A percentile compares a stretch with the other conserved stretches of the same genome.
Evolutionary conservation across 192 early-diverging fungal species (phyloP).

Genomic region (Linnemannia hyalina): DNA sequence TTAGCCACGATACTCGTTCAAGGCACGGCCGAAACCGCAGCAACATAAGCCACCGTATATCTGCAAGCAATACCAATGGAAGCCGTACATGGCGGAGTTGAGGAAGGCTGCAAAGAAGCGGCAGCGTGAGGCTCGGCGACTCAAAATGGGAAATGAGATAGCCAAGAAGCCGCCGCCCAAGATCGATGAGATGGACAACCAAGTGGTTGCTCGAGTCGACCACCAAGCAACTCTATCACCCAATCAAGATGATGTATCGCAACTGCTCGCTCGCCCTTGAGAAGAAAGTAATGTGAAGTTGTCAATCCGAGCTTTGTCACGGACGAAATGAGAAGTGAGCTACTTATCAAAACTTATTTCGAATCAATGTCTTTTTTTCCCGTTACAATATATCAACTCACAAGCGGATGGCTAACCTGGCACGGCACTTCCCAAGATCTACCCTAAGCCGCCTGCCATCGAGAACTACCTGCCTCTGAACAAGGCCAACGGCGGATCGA

Average conservation of each 20-base stretch:
- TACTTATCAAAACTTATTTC: slow-evolving; percentile 6
- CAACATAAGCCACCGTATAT: slow-evolving; percentile 9
- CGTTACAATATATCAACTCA: slow-evolving; percentile 13
- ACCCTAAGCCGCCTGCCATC: slow-evolving; percentile 3
- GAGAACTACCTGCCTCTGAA: slow-evolving; percentile 8
- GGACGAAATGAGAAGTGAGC: slow-evolving; percentile 10
- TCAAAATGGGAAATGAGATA: background rate
- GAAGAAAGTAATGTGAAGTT: slow-evolving; percentile 13
- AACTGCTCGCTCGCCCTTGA: slow-evolving; percentile 18
- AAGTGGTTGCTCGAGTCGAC: slow-evolving; percentile 12
- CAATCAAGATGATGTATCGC: slow-evolving; percentile 17
- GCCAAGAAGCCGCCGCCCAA: slow-evolving; percentile 7
- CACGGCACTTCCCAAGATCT: slow-evolving; percentile 6
- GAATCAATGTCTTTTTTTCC: slow-evolving; percentile 7
- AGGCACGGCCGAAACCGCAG: slow-evolving; percentile 9
- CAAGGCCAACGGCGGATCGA: slow-evolving; percentile 5
- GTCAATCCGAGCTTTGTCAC: background rate
- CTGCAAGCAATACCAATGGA: slow-evolving; percentile 2
- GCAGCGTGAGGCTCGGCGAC: slow-evolving; percentile 13
- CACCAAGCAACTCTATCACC: slow-evolving; percentile 13
- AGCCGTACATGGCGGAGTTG: slow-evolving; percentile 15
- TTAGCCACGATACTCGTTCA: slow-evolving; percentile 3
- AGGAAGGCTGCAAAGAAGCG: slow-evolving; percentile 11
- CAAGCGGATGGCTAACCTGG: background rate
- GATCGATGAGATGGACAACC: slow-evolving; percentile 14